A percentile compares a stretch with the other conserved stretches of the same genome.
Conservation (phyloP, 331 rosid species). For the Rhamnella rubrinervis region DNA sequence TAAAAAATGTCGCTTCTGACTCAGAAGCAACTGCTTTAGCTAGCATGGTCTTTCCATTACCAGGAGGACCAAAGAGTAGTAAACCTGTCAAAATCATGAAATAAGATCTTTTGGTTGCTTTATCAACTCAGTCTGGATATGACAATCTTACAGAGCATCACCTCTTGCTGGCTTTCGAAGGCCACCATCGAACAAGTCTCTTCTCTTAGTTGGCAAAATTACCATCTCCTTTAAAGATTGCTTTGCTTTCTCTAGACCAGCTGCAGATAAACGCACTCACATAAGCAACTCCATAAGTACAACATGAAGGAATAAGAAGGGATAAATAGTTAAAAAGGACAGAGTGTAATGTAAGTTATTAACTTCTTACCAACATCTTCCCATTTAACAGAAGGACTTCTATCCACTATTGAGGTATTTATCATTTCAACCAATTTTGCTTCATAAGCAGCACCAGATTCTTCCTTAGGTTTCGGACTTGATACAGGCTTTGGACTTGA, state of each 20-base stretch:
- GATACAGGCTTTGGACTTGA: conserved; percentile 51
- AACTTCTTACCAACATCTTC: conserved; percentile 84
- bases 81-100: conserved; percentile 54
- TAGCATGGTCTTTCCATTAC: conserved; percentile 99
- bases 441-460: conserved; percentile 52
- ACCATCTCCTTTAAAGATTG: conserved; percentile 98
- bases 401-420: conserved; percentile 85
- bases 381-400: conserved; percentile 95
- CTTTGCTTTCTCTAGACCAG: conserved; percentile 97
- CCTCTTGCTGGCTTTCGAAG: conserved; percentile 96
- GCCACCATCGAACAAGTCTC: conserved; percentile 93
- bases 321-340: conserved; percentile 8
- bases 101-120: conserved; percentile 20
- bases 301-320: background rate
- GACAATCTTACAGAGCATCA: conserved; percentile 35
- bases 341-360: conserved; percentile 12
- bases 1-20: conserved; percentile 91
- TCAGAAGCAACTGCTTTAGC: conserved; percentile 99
- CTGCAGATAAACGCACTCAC: conserved; percentile 43
- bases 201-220: conserved; percentile 92
- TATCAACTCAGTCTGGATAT: conserved; percentile 13
- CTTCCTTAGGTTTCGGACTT: conserved; percentile 55
- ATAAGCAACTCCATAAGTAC: conserved; percentile 29
- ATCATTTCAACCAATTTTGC: conserved; percentile 85
- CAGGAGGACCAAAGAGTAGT: conserved; percentile 98